phyloP scores from a whole-genome alignment of 306 rosid genomes.

The Luffa acutangula region DNA sequence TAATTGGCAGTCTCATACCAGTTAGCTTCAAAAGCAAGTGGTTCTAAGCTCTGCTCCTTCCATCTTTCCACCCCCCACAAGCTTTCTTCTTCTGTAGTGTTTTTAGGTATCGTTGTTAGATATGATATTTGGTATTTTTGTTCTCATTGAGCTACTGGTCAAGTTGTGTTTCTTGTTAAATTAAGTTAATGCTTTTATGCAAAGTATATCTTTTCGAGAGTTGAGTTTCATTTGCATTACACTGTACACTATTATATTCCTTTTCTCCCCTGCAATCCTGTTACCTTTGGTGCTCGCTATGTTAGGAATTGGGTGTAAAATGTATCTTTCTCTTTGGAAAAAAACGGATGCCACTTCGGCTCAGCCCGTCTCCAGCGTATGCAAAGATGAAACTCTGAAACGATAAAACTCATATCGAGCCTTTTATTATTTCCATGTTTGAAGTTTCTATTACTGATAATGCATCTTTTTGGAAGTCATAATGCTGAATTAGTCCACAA shows the following conservation, averaged over 20 bases:
- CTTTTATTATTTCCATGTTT: not conserved
- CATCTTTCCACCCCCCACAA: conserved; percentile 14
- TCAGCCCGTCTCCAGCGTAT: not conserved
- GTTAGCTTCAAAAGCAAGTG: conserved; percentile 30
- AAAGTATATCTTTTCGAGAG: conserved; percentile 2
- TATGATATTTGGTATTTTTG: conserved; percentile 31
- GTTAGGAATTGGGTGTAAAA: not conserved
- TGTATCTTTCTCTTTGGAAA: not conserved
- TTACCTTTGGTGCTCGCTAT: not conserved
- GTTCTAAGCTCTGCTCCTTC: conserved; percentile 20
- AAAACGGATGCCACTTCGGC: not conserved
- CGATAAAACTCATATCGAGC: not conserved
- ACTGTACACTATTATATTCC: not conserved
- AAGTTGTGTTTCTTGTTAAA: conserved; percentile 24
- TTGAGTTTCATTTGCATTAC: conserved; percentile 17
- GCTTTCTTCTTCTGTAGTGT: conserved; percentile 17
- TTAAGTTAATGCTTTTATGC: conserved; percentile 14
- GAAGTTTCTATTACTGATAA: not conserved
- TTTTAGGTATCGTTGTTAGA: conserved; percentile 32
- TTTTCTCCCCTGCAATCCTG: not conserved
- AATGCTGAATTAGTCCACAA: not conserved
- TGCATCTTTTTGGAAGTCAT: not conserved
- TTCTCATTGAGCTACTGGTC: conserved; percentile 25
- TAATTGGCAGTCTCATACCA: conserved; percentile 18
- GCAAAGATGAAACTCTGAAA: not conserved